Evolutionary conservation across 306 rosid species (phyloP), one percentile per base, ranked within the genome.

Genomic region (Ochetophila trinervis): DNA sequence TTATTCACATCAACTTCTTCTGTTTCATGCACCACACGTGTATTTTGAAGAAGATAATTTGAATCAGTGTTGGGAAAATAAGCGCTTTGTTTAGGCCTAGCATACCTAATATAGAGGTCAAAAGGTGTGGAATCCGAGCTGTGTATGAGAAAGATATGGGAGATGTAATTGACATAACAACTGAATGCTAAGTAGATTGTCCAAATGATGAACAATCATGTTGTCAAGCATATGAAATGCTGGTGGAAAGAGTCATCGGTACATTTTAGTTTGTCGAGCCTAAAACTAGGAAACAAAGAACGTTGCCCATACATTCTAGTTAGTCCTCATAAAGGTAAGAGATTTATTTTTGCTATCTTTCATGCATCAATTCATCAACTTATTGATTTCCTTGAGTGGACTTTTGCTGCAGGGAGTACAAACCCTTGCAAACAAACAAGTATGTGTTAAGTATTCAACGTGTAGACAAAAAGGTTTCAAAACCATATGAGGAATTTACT

Each of bases 141-240:
- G 15, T 69, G 21, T 69, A 57, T 4, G 37, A 76, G 68, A 57
- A 76, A 27, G 47, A 76, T n/a, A 0, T 65, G 18, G 30, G 50
- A 27, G 55, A 47, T 4, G 13, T 63, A 6, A 8, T 51, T 20
- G 17, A 63, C 7, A 9, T 30, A 22, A 56, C 68, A 6, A n/a
- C 15, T 0, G 35, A 11, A 4, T 21, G 44, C 30, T 27, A 36
- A 10, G 14, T 57, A 34, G 8, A 8, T 4, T 47, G 18, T 3
- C 67, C 70, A 64, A 18, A 5, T 11, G 55, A 24, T 5, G 22
- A 40, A 7, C 45, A 16, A 50, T n/a, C 50, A 49, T 30, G 36
- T 13, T 8, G 35, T 17, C 58, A 57, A 24, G 10, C 2, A 0
- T 30, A 9, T 20, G 23, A 1, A 4, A 5, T 2, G 0, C 1